Evolutionary conservation across 305 asterid species (phyloP), one percentile per base, ranked within the genome.

Genomic region (Fraxinus velutina): DNA sequence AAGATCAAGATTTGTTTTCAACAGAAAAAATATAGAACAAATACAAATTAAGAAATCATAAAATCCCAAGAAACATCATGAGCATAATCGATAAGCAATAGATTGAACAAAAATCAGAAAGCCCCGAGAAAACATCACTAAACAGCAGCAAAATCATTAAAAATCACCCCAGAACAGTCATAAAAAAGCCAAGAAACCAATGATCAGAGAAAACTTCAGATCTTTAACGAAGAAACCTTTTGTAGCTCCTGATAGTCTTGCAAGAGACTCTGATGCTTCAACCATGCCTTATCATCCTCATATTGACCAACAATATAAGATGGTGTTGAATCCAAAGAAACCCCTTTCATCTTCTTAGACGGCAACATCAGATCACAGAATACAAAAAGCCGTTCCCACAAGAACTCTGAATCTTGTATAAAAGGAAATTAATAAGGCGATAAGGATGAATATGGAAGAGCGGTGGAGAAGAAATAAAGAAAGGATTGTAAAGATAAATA

Each of bases 211-310:
- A 77, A 83, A 19, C 62, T 33, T 66, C 86, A 82, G 86, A 85
- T 81, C 86, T 36, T 29, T 15, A 75, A 30, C 73, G 12, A 78
- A 62, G 64, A 76, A 36, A 94, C 98, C 95, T 86, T 88, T 47
- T 85, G 89, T 90, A 94, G 83, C 52, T 92, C 94, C 36, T 86
- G 86, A 80, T 83, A 94, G 86, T 93, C 97, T 84, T 88, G 97
- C 85, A 90, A 39, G 82, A 94, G 95, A 47, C 83, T 74, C 85
- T 84, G 95, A 85, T 89, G 93, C 89, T 86, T 92, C 71, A 84
- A 72, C 77, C 89, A 86, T 33, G 87, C 77, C 89, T 84, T 91
- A 15, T 86, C 78, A 79, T 85, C 94, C 77, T 85, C 92, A 79
- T 37, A 78, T 79, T 32, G 55, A 22, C 81, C 88, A 79, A 50